Evolutionary conservation across 306 rosid species (phyloP), one percentile per base, ranked within the genome.

Genomic region (Dryas drummondii): DNA sequence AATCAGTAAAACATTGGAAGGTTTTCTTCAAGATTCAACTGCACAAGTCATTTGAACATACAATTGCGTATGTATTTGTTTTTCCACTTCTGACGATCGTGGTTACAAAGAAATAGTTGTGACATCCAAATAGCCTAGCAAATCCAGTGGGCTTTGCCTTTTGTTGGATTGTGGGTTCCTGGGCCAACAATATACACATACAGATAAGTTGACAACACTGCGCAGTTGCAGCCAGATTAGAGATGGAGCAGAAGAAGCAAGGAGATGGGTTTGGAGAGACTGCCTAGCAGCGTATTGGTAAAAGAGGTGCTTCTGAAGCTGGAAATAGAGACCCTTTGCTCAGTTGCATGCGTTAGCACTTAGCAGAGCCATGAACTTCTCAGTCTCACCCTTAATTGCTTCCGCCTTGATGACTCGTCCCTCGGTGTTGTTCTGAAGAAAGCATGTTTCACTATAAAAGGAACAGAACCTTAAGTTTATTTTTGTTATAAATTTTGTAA

Each of bases 361-460:
- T 19, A 19, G 22, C 22, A 19, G 8, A 75, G 26, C 73, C 37
- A 69, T 80, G 42, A 69, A 32, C 16, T 63, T 26, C 50, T 72
- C 44, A 63, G 84, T 64, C 64, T 72, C 59, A 80, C 77, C 27
- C n/a, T 80, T 5, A 80, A 75, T 56, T 80, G 84, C 68, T 73
- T 54, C 53, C 80, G 76, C 62, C 77, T 75, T 5, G 41, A 75
- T 14, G 76, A 80, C 66, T 70, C 68, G 54, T 70, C 77, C n/a
- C 50, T 75, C n/a, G 11, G 37, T 40, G 6, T 5, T 60, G 22
- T 80, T 46, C 69, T 75, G 44, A 63, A 69, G 4, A 4, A 75
- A 52, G 10, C 16, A 32, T 22, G 53, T 67, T 44, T 22, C 2
- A 19, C 27, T 22, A 45, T 40, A 58, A 40, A 37, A 57, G 7